Base-by-base conservation (phyloP, 306 rosid species). In the Ammopiptanthus mongolicus region DNA sequence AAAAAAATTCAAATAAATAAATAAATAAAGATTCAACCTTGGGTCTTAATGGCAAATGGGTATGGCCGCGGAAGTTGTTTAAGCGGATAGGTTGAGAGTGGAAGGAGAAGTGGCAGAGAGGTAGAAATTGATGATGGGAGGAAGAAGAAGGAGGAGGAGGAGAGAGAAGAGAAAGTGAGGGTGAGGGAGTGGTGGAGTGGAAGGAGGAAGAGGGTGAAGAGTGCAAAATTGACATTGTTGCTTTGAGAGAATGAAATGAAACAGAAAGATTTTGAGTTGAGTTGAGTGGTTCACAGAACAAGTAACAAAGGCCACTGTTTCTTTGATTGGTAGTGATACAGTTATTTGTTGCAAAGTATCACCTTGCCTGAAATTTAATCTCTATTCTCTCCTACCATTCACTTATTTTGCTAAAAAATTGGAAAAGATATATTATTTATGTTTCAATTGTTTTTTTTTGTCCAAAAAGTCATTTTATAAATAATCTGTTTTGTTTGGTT, bases 201-300 rank as follows among this genome's bases (percentile, higher is more conserved):
- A 80, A 5, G 56, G 89, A 84, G 77, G 86, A 67, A 61, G 88
- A 52, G 71, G 82, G 31, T 2, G 87, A 68, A 17, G 82, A 21
- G 70, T 71, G 57, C 74, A 81, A 71, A 97, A 88, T 94, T 69
- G 79, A 71, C 97, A 88, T 94, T 69, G 79, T 78, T 70, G 69
- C n/a, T 17, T 2, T 36, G 47, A 47, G 82, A 50, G 77, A 78
- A 48, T 18, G 64, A 75, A 75, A 48, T 18, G 64, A 75, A 13
- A 44, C 17, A 23, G 31, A 28, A 80, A 50, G 50, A 61, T 78
- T 50, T 36, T 41, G 18, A 11, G 3, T 6, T 19, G 15, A 9
- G 0, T 61, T 70, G 59, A 56, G 87, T 67, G 88, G 87, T 51
- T 81, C 78, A 37, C 21, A 41, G 11, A 62, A 18, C 80, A 46